Percentiles rank a stretch among this genome's conserved stretches.
Evolutionary conservation across 768 basidiomycete genomes (phyloP).

Genomic region (Gloeostereum incarnatum): DNA sequence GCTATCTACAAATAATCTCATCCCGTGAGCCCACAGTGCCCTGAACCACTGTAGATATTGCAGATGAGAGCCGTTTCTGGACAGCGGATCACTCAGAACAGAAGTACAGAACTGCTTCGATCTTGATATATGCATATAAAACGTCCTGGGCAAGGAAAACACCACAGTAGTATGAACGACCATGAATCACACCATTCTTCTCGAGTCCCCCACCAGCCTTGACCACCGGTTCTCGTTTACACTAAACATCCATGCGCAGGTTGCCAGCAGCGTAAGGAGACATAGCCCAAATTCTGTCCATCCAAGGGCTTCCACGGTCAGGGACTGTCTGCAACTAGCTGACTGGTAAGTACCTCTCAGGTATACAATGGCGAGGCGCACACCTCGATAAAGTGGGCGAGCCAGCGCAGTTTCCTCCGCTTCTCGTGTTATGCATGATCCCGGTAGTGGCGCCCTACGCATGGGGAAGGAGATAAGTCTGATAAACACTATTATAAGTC

Average conservation of each 20-base stretch:
- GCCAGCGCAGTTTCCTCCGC: conserved; percentile 49
- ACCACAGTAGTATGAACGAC: background rate
- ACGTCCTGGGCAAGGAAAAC: no score
- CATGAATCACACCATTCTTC: conserved; percentile 23
- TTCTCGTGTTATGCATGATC: conserved; percentile 54
- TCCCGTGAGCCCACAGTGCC: no score
- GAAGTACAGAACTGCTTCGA: no score
- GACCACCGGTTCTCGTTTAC: conserved; percentile 21
- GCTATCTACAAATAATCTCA: no score
- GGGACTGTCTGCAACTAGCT: conserved; percentile 55
- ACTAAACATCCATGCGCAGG: conserved; percentile 39
- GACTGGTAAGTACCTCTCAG: conserved; percentile 8
- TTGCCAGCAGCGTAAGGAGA: conserved; percentile 40
- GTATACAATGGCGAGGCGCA: conserved; percentile 13
- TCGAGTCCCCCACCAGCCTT: conserved; percentile 25
- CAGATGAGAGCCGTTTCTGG: no score
- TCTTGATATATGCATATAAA: no score
- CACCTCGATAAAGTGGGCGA: conserved; percentile 45
- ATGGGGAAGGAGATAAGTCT: background rate
- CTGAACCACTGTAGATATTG: no score
- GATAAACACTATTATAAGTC: background rate
- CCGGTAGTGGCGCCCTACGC: conserved; percentile 61
- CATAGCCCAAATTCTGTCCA: conserved; percentile 71
- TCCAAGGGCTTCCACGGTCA: conserved; percentile 67
- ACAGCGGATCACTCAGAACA: no score